phyloP scores from a whole-genome alignment of 805 yeast genomes.

The Saccharomycodes ludwigii region DNA sequence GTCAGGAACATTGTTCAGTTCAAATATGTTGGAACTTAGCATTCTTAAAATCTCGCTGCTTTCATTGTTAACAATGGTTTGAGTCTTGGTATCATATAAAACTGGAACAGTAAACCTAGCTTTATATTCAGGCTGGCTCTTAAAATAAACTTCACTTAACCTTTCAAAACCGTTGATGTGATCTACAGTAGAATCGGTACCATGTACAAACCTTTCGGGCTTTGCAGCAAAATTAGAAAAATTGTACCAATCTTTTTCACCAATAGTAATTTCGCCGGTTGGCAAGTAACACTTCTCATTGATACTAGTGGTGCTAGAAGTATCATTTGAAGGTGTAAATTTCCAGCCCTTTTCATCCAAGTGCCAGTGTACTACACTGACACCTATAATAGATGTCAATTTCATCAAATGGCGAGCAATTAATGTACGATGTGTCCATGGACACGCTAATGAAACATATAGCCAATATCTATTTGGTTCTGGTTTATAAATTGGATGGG shows the following conservation, averaged over 20 bases:
- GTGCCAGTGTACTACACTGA: constrained; percentile 83
- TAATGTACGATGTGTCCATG: constrained; percentile 87
- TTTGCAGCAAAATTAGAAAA: constrained; percentile 13
- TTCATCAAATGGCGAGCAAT: constrained; percentile 70
- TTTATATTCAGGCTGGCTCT: constrained; percentile 59
- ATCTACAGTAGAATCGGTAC: constrained; percentile 44
- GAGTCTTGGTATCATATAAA: constrained; percentile 74
- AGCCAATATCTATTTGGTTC: constrained; percentile 77
- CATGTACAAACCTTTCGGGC: constrained; percentile 7
- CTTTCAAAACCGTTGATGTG: constrained; percentile 46
- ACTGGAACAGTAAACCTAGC: constrained; percentile 92
- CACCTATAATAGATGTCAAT: constrained; percentile 41
- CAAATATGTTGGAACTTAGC: constrained; percentile 41
- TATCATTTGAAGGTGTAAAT: constrained; percentile 39
- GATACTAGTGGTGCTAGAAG: constrained; percentile 23
- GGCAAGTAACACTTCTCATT: too few relatives aligned
- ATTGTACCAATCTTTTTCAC: constrained; percentile 7
- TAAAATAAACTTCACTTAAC: constrained; percentile 59
- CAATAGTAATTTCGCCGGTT: constrained; percentile 2
- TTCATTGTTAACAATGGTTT: constrained; percentile 85
- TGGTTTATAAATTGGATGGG: constrained; percentile 55
- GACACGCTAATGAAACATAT: constrained; percentile 83
- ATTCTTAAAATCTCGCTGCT: constrained; percentile 82
- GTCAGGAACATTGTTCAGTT: constrained; percentile 23
- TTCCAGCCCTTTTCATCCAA: constrained; percentile 88